Conservation (phyloP, 768 basidiomycete species). For the Auriscalpium microsporum region DNA sequence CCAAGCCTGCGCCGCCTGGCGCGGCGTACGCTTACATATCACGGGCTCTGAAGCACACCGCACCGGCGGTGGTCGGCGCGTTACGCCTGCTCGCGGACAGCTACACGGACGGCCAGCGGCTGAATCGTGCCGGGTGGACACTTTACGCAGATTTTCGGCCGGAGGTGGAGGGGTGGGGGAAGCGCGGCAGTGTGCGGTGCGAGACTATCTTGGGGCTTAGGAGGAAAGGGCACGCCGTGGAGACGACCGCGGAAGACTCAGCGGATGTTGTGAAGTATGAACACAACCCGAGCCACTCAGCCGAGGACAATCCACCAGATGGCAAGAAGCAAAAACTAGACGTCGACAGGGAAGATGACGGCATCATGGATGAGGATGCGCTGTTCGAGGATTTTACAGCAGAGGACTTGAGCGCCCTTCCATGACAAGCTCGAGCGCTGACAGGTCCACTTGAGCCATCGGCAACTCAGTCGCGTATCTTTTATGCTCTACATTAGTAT, state of each 20-base stretch:
- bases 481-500: slow-evolving; percentile 11
- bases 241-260: not conserved
- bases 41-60: slow-evolving; percentile 70
- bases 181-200: slow-evolving; percentile 66
- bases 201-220: slow-evolving; percentile 56
- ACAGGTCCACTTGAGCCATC: not conserved
- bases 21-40: slow-evolving; percentile 81
- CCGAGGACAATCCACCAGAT: not conserved
- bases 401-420: slow-evolving; percentile 12
- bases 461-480: not conserved
- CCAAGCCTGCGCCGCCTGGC: slow-evolving; percentile 59
- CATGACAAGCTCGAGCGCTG: not conserved
- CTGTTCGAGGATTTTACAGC: slow-evolving; percentile 39
- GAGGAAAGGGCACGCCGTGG: slow-evolving; percentile 7
- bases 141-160: slow-evolving; percentile 89
- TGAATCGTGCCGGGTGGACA: slow-evolving; percentile 61
- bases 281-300: not conserved
- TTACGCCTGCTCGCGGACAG: slow-evolving; percentile 59
- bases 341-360: slow-evolving; percentile 11
- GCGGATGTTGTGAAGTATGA: not conserved
- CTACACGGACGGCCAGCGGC: slow-evolving; percentile 41
- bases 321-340: not conserved
- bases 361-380: slow-evolving; percentile 35
- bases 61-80: slow-evolving; percentile 70
- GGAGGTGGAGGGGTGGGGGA: slow-evolving; percentile 74